Conservation (phyloP, 1,139 yeast species). For the Taphrina confusa region DNA sequence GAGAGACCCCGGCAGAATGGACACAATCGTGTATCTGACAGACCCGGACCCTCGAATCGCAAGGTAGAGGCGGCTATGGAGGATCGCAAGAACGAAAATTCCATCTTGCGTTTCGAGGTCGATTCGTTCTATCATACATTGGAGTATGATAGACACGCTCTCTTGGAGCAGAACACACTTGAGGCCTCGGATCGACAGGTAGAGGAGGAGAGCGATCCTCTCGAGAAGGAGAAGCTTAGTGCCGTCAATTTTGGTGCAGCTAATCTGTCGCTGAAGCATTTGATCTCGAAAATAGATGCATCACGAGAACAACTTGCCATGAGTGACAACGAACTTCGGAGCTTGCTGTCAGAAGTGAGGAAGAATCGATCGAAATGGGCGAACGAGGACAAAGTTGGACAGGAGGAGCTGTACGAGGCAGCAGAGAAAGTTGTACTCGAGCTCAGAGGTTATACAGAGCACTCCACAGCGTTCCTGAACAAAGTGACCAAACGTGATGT, state of each 20-base stretch:
- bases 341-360: conserved; percentile 84
- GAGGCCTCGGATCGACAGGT: conserved; percentile 37
- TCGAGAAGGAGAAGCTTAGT: conserved; percentile 41
- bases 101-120: conserved; percentile 17
- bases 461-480: conserved; percentile 91
- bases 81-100: conserved; percentile 29
- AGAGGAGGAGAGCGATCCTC: conserved; percentile 39
- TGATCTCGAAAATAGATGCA: conserved; percentile 73
- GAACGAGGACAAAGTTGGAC: conserved; percentile 90
- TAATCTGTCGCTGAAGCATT: conserved; percentile 71
- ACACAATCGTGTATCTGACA: conserved; percentile 12
- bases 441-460: conserved; percentile 88
- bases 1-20: conserved; percentile 23
- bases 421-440: conserved; percentile 93
- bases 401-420: conserved; percentile 95
- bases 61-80: conserved; percentile 36
- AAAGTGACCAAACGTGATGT: conserved; percentile 96
- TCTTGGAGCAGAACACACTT: conserved; percentile 35
- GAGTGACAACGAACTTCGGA: conserved; percentile 82
- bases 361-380: conserved; percentile 97
- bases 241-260: conserved; percentile 73
- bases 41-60: conserved; percentile 18
- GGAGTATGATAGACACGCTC: conserved; percentile 30
- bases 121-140: conserved; percentile 29
- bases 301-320: conserved; percentile 72